Conservation (phyloP, 352 stramenopile species). For the Phytophthora colocasiae region DNA sequence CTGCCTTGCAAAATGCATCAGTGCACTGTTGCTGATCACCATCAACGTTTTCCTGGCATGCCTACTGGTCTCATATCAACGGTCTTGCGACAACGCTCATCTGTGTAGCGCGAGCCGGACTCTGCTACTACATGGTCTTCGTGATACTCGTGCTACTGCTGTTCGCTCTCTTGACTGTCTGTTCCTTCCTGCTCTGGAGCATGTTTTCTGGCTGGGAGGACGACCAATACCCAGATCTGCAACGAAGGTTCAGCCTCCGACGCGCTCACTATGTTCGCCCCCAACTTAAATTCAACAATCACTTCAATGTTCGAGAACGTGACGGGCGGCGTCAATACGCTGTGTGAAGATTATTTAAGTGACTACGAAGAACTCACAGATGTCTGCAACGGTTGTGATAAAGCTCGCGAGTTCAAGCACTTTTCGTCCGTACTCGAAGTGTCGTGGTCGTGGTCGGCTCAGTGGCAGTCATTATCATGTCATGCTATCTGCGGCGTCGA, state of each 20-base stretch:
- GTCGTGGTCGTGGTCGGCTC: constrained; percentile 48
- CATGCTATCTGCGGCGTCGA: constrained; percentile 53
- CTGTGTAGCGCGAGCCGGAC: constrained; percentile 52
- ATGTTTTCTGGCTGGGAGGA: constrained; percentile 56
- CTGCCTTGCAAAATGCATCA: constrained; percentile 38
- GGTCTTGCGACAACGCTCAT: constrained; percentile 54
- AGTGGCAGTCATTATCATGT: constrained; percentile 54
- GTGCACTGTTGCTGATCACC: constrained; percentile 53
- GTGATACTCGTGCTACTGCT: constrained; percentile 58
- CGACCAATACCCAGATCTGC: constrained; percentile 63
- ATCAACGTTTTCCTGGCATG: constrained; percentile 69
- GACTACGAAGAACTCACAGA: constrained; percentile 47
- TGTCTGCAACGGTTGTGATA: constrained; percentile 59
- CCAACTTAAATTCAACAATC: constrained; percentile 41
- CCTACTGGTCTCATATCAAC: constrained; percentile 54
- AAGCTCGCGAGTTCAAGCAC: constrained; percentile 63
- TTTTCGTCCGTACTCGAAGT: constrained; percentile 73
- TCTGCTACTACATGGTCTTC: constrained; percentile 64
- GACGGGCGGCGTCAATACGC: constrained; percentile 58
- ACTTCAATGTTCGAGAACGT: constrained; percentile 41
- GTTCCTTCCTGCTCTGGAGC: constrained; percentile 52
- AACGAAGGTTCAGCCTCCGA: constrained; percentile 58
- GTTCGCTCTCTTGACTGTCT: constrained; percentile 54
- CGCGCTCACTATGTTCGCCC: constrained; percentile 57
- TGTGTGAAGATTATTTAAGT: constrained; percentile 56